Evolutionary conservation across 768 basidiomycete genomes (phyloP), one percentile per base, ranked within the genome.

Genomic region (Tricholoma matsutake): DNA sequence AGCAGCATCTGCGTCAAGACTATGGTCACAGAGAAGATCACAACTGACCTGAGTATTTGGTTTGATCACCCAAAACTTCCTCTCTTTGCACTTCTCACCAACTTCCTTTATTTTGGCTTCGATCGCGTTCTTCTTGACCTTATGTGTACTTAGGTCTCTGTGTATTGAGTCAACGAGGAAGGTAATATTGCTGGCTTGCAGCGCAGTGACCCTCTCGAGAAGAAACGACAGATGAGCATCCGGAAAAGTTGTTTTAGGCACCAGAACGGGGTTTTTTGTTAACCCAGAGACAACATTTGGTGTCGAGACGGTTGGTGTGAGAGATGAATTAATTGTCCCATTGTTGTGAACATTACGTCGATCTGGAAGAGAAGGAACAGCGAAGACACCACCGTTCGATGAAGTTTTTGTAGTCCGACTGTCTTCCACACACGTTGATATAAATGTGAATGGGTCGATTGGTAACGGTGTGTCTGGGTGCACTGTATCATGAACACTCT

Each of bases 51-150:
- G 63, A 54, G 75, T 55, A 49, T 67, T 63, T 54, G 79, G 73
- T 66, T 86, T 89, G 31, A 94, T 78, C 34, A 88, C 73, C 93
- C 93, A 95, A 61, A 86, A 73, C 70, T 84, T 91, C 75, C 80
- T 85, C 60, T 85, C 83, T 70, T 83, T 89, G 66, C 83, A 86
- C 68, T 90, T 93, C 73, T 87, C 89, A 14, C 84, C 80, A 11
- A 93, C 81, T 72, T 93, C 91, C 51, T 83, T 79, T 37, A 95
- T 78, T 71, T 94, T 94, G 2, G 85, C 86, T 72, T 92, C 91
- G 49, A 95, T 86, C 4, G 90, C 85, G 54, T 87, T 89, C 80
- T 94, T 94, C 78, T 88, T 92, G 63, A 93, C 82, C 59, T 87
- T 88, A 64, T 88, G 76, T n/a, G 71, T 72, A 32, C 83, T 83